Evolutionary conservation across 805 yeast genomes (phyloP).

Genomic region (Ogataea salicorniae): DNA sequence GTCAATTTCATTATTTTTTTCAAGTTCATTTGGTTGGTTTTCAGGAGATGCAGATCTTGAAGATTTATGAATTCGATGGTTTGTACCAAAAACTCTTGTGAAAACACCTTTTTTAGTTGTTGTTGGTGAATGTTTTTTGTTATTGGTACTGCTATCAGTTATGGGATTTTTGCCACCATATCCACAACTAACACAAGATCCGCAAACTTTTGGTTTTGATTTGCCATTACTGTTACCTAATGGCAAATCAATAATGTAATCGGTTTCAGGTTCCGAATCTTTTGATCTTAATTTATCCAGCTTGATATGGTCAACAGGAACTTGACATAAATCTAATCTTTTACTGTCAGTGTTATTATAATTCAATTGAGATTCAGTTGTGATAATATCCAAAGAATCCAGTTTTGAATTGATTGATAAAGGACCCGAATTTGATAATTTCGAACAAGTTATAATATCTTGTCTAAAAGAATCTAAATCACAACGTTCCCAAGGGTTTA

Average conservation of each 20-base stretch:
- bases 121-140: background rate
- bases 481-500: conserved; percentile 47
- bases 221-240: conserved; percentile 1
- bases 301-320: conserved; percentile 32
- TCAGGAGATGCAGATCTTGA: conserved; percentile 4
- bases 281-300: conserved; percentile 26
- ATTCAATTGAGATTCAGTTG: conserved; percentile 23
- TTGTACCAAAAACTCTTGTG: conserved; percentile 12
- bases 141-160: background rate
- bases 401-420: conserved; percentile 27
- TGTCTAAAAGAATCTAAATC: conserved; percentile 35
- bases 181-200: conserved; percentile 26
- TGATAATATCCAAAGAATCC: conserved; percentile 21
- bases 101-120: conserved; percentile 7
- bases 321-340: conserved; percentile 25
- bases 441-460: conserved; percentile 30
- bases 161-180: conserved; percentile 14
- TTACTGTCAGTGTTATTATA: background rate
- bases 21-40: conserved; percentile 1
- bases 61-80: conserved; percentile 1
- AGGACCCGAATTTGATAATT: conserved; percentile 31
- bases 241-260: conserved; percentile 26
- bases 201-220: conserved; percentile 19
- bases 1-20: background rate
- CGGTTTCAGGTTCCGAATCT: conserved; percentile 25